Percentiles rank a stretch among this genome's conserved stretches.
These are phyloP conservation scores for Hibiscus mutabilis DNA, from an alignment of 345 rosid species.

Conservation along the genomic window DNA sequence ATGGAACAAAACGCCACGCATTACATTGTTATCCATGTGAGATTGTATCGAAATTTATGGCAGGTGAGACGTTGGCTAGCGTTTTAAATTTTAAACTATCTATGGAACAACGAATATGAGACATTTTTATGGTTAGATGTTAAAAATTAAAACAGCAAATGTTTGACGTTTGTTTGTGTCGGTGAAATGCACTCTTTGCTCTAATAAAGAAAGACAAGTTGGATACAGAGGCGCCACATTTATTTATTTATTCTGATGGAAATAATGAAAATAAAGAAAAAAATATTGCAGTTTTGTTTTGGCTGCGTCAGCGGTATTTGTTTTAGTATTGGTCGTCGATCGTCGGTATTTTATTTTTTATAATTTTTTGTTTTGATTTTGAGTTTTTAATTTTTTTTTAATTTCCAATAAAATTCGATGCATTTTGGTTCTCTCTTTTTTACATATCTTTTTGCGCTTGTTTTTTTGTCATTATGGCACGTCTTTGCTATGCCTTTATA, in stretches of 20 bases:
- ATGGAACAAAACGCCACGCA: neutral
- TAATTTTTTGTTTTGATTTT: too few relatives aligned
- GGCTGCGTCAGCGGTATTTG: too few relatives aligned
- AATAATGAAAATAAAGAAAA: neutral
- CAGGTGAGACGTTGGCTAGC: neutral
- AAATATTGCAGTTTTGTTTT: neutral
- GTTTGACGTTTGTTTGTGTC: conserved; percentile 1
- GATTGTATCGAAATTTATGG: neutral
- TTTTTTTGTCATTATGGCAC: too few relatives aligned
- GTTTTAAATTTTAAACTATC: neutral
- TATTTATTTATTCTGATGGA: neutral
- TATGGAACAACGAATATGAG: neutral
- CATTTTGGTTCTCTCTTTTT: too few relatives aligned
- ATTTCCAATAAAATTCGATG: too few relatives aligned
- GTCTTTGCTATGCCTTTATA: too few relatives aligned
- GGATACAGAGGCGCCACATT: neutral
- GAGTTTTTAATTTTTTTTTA: too few relatives aligned
- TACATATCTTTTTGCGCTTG: too few relatives aligned
- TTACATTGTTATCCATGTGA: neutral
- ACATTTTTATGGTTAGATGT: neutral
- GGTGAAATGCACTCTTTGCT: neutral
- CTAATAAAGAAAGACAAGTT: neutral
- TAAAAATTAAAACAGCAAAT: neutral
- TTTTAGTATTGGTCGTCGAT: too few relatives aligned
- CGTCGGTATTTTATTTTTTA: too few relatives aligned